Evolutionary conservation across 2,329 filamentous ascomycete species (phyloP).

Genomic region (Diaporthe sp.): DNA sequence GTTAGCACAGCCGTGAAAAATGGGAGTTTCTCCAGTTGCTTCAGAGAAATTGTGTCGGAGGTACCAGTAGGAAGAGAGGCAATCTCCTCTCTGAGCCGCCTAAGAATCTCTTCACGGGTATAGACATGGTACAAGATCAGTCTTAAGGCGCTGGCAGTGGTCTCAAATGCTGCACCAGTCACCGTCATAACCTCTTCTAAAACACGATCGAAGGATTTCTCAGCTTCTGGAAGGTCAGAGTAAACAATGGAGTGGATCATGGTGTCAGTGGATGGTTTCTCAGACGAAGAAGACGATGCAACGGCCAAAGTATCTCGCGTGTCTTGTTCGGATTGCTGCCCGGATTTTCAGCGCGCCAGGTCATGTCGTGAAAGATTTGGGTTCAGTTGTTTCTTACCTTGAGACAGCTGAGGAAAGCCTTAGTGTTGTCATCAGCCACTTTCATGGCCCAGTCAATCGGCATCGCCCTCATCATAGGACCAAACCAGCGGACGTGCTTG

Average conservation of each 20-base stretch:
- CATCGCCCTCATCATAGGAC: slow-evolving; percentile 38
- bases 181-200: slow-evolving; percentile 50
- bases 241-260: slow-evolving; percentile 8
- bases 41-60: background rate
- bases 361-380: background rate
- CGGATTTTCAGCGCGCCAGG: background rate
- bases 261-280: background rate
- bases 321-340: slow-evolving; percentile 28
- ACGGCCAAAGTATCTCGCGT: slow-evolving; percentile 18
- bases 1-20: slow-evolving; percentile 60
- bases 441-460: slow-evolving; percentile 37
- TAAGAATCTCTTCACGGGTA: slow-evolving; percentile 47
- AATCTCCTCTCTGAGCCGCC: slow-evolving; percentile 52
- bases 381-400: background rate
- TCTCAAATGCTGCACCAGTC: slow-evolving; percentile 54
- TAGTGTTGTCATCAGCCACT: slow-evolving; percentile 30
- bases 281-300: background rate
- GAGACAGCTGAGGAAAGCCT: slow-evolving; percentile 19
- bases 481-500: slow-evolving; percentile 44
- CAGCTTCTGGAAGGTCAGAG: slow-evolving; percentile 47
- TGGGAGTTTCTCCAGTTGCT: slow-evolving; percentile 43
- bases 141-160: slow-evolving; percentile 52
- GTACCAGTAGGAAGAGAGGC: background rate
- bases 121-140: slow-evolving; percentile 54
- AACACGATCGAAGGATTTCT: slow-evolving; percentile 51